Base-by-base conservation (phyloP, 148 eudicot species). In the Dianthus caryophyllus region DNA sequence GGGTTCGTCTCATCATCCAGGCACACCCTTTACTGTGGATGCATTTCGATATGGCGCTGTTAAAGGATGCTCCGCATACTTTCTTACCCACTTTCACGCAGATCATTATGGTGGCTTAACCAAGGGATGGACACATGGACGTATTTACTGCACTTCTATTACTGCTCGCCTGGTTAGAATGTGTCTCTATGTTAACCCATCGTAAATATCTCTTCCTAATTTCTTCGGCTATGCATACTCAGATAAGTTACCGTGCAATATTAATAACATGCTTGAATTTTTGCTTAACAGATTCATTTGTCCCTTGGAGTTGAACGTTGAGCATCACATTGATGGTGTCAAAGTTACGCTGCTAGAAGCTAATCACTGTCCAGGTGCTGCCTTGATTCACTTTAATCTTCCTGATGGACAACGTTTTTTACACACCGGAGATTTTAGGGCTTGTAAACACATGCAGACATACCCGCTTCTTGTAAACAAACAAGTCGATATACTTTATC, bases 321-420 rank as follows among this genome's bases (percentile, higher is more conserved):
- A 86, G 65, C 71, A 83, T 67, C 33, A 67, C 57, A 79, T 86
- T 17, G 79, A 79, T 18, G 90, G 84, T 70, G 76, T 81, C 64
- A 83, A 66, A 69, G 75, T 86, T 55, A 81, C 87, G 31, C 54
- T 86, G 68, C 66, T 86, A 46, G 90, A 86, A 74, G 90, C 90
- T 74, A 86, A 86, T 73, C 90, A 86, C 69, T 86, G 85, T 66
- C 90, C 90, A 3, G 90, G 90, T 69, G 90, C 90, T 36, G 90
- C 90, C 60, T 71, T 86, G 70, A 86, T 86, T 65, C 80, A 86
- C 75, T 79, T 86, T 22, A 69, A 57, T 31, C 87, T 81, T 36
- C 79, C 79, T 17, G 79, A 72, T 69, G 85, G 84, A 67, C 79
- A 73, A 73, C 68, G 77, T 62, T 73, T 54, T 64, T 61, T 83